These are phyloP conservation scores for Wickerhamiella parazyma DNA, from an alignment of 805 yeast species.

Conservation along the genomic window DNA sequence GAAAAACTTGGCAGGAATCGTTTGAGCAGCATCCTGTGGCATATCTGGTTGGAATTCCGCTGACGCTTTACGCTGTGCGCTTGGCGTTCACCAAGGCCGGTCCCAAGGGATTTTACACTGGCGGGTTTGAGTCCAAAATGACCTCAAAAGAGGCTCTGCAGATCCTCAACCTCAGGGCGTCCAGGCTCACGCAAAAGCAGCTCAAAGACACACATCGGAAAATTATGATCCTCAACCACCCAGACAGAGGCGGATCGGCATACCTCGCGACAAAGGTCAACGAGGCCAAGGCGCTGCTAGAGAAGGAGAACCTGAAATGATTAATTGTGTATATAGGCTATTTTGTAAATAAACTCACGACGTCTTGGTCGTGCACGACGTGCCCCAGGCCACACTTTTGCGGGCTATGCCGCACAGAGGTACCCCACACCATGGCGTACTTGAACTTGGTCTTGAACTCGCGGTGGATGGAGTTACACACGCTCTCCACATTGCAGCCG, in stretches of 20 bases:
- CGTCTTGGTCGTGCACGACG: conserved; percentile 81
- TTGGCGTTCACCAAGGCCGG: conserved; percentile 29
- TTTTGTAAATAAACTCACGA: conserved; percentile 79
- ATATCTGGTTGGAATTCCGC: conserved; percentile 55
- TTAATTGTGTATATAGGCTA: conserved; percentile 23
- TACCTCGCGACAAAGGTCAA: conserved; percentile 81
- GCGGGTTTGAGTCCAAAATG: conserved; percentile 91
- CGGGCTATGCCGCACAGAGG: conserved; percentile 83
- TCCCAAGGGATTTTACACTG: conserved; percentile 65
- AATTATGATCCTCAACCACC: conserved; percentile 82
- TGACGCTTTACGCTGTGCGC: conserved; percentile 28
- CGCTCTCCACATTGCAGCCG: conserved; percentile 59
- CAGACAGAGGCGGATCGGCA: conserved; percentile 89
- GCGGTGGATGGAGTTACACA: conserved; percentile 84
- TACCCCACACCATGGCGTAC: conserved; percentile 94
- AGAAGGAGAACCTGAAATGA: conserved; percentile 29
- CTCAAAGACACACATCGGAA: conserved; percentile 64
- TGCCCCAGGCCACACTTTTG: conserved; percentile 90
- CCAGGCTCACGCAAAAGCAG: conserved; percentile 27
- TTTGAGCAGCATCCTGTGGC: conserved; percentile 54
- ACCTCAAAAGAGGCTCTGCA: conserved; percentile 75
- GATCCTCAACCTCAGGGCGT: conserved; percentile 49
- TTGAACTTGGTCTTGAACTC: conserved; percentile 86
- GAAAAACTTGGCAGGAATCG: conserved; percentile 12
- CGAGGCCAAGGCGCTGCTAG: conserved; percentile 76